Evolutionary conservation across 371 early-diverging fungal genomes (phyloP), one percentile per base, ranked within the genome.

Genomic region (Homolaphlyctis polyrhiza): DNA sequence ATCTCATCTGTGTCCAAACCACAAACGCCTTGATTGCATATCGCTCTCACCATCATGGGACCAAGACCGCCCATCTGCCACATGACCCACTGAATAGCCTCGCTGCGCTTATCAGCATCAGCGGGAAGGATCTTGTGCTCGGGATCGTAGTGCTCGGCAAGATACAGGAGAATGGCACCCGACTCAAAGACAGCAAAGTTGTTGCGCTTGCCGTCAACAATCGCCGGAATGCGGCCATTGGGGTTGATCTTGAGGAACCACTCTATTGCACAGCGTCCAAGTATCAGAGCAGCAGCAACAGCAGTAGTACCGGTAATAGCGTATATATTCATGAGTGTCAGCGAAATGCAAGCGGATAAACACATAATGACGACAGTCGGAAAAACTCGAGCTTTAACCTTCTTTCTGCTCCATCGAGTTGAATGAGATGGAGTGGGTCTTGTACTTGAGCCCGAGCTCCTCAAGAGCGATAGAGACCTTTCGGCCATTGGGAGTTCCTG

Each of bases 181-280:
- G 66, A 67, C 61, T 83, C 84, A 59, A 81, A 79, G 18, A 83
- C 80, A 35, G 65, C 25, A 63, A 81, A 81, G 64, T 80, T 78
- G 51, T 69, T 70, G 43, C 66, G 54, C 3, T 16, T 25, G 64
- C 72, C 69, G 61, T 79, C 79, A 8, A 75, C 73, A 45, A 83
- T 74, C 28, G 81, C 77, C 35, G 80, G 79, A 57, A 78, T 75
- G 50, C 78, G 76, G 43, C 81, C 79, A 65, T 81, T 80, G 29
- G 84, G 84, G 65, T 76, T 79, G 59, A 84, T 75, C 73, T 78
- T 80, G 52, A 81, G 63, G 62, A 76, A 80, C 78, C 79, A 79
- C 30, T 73, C 72, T 60, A 27, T 3, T 27, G 13, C n/a, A 1
- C n/a, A n/a, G 21, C 25, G n/a, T 21, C 18, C 25, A n/a, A 30